Percentiles rank a stretch among this genome's conserved stretches.
These are phyloP conservation scores for Neofusicoccum sp. DNA, from an alignment of 2,329 filamentous ascomycete genomes.

Conservation along the genomic window DNA sequence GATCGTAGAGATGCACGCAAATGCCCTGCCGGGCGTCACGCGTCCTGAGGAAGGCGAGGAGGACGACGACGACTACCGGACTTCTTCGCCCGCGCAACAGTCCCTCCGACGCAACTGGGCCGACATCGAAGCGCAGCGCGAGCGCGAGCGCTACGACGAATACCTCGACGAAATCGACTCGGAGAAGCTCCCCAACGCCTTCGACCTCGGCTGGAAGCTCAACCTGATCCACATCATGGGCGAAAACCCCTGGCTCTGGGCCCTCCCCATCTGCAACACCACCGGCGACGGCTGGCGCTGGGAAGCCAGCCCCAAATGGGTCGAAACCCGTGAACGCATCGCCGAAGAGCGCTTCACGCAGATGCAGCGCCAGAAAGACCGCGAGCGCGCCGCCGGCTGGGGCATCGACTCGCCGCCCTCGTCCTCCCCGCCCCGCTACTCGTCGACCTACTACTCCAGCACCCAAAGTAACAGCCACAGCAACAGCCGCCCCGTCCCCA, in stretches of 20 bases:
- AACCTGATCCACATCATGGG: conserved; percentile 86
- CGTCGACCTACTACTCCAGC: background rate
- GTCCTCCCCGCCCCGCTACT: background rate
- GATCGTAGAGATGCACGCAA: conserved; percentile 76
- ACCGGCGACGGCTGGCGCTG: conserved; percentile 91
- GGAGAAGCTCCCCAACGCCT: conserved; percentile 85
- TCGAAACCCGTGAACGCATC: conserved; percentile 66
- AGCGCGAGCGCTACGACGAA: conserved; percentile 68
- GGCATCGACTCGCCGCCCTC: conserved; percentile 40
- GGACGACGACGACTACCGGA: conserved; percentile 49
- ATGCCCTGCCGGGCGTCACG: conserved; percentile 75
- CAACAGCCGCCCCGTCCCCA: background rate
- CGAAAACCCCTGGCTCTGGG: conserved; percentile 69
- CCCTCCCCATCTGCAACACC: conserved; percentile 77
- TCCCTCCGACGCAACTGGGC: conserved; percentile 40
- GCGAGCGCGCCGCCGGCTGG: conserved; percentile 69
- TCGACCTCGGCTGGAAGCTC: conserved; percentile 79
- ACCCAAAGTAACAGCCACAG: background rate
- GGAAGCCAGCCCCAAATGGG: conserved; percentile 80
- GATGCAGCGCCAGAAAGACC: conserved; percentile 54
- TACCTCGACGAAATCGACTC: conserved; percentile 91
- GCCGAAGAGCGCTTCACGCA: conserved; percentile 38
- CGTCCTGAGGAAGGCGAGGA: conserved; percentile 69
- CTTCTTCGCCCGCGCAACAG: conserved; percentile 38
- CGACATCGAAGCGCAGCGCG: conserved; percentile 47